Evolutionary conservation across 352 stramenopile genomes (phyloP), one percentile per base, ranked within the genome.

Genomic region (Pythium inflatum): DNA sequence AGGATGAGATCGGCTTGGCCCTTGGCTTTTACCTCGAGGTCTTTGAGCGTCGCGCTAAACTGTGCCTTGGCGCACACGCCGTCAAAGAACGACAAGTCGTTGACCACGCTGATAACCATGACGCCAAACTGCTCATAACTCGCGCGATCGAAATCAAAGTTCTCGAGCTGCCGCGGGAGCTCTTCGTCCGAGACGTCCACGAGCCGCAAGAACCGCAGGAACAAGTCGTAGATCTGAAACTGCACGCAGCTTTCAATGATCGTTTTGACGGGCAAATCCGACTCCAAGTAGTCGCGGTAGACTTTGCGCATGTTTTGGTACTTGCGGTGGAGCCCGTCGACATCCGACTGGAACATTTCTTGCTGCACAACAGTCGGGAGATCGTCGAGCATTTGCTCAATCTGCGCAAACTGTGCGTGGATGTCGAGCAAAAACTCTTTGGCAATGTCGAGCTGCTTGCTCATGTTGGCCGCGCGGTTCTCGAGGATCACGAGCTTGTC

Each of bases 181-280:
- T 67, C 60, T 13, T 59, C 33, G 34, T 67, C 60, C 14, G 60
- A 67, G 8, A 67, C 30, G 27, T 67, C 60, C 5, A 67, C 25
- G 22, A 67, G n/a, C 9, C 60, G 48, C 36, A 67, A 30, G 48
- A 67, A 67, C 30, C 34, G 49, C 25, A 67, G 36, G 18, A 67
- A 67, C 33, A 67, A 36, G 25, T 67, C 60, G 60, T 67, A 67
- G 48, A 67, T 45, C 25, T 67, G 60, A 27, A 60, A 58, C 34
- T 34, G 54, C 36, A 24, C 20, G 49, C 48, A 67, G 48, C 51
- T 51, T 34, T 67, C 48, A 9, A 25, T 27, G n/a, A 63, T 38
- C 5, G 56, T 63, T 41, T 63, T 63, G 48, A 67, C 24, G 33
- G 51, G 51, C 20, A 67, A 18, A 16, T 67, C 60, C 34, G 60